Evolutionary conservation across 2,329 filamentous ascomycete genomes (phyloP), one percentile per base, ranked within the genome.

Genomic region (Aschersonia sp.): DNA sequence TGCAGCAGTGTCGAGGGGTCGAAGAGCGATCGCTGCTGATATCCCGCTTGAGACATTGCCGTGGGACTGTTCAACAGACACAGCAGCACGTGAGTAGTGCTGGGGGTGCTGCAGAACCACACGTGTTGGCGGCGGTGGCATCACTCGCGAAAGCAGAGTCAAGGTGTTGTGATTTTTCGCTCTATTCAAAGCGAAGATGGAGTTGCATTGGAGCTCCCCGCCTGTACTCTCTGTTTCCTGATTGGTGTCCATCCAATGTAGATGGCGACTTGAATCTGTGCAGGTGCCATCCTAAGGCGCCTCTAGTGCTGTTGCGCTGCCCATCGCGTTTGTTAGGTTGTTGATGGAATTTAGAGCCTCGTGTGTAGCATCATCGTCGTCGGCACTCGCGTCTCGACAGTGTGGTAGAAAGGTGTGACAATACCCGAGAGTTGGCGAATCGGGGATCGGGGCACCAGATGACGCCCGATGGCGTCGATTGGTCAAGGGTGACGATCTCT

Each of bases 161-260:
- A 52, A 52, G 8, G 54, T 51, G 30, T 53, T 52, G 32, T 53
- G 48, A 30, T 48, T 51, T 22, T 53, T 54, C n/a, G 50, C 46
- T 41, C 49, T 51, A 51, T 58, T 52, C 9, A 58, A 45, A 30
- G 49, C 45, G 40, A 57, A 55, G 47, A 50, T 58, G 49, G 54
- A 57, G 40, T 43, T 40, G 44, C 53, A 48, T 10, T 22, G 42
- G n/a, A 30, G 42, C n/a, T 40, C 35, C 4, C 30, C 45, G 14
- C 31, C 30, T 14, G 22, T 10, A 9, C n/a, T 12, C 22, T 22
- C 22, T 22, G 22, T 22, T 22, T 22, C 22, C 22, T 22, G 22
- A 4, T 22, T 22, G 22, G 22, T 4, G 22, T 22, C 22, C 22
- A 22, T 4, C 22, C 22, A 22, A 22, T 22, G 22, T 22, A 22